Evolutionary conservation across 2,329 filamentous ascomycete species (phyloP), one percentile per base, ranked within the genome.

Genomic region (Fusarium sp.): DNA sequence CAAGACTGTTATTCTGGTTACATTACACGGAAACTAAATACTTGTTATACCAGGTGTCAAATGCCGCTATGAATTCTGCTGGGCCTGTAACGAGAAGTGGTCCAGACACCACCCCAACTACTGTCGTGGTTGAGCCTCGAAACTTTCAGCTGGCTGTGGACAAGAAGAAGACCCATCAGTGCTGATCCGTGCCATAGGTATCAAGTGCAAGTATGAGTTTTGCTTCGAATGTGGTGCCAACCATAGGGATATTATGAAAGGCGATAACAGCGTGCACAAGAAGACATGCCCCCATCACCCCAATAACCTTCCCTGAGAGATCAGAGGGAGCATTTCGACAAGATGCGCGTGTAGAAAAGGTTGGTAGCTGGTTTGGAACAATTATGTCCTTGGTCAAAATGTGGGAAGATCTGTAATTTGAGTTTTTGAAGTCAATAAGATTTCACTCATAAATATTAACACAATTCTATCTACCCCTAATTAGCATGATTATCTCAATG

Each of bases 211-310:
- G 39, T 62, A 71, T 65, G 66, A 80, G 43, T 81, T 79, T 54
- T 81, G 79, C 68, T 81, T 76, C 60, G 76, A 80, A 33, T 81
- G 80, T 42, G 75, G 79, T n/a, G 79, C 76, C 8, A 72, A 76
- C 28, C 74, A 81, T 47, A 64, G 50, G 29, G 58, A 70, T 31
- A 80, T 81, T 29, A 20, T 81, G 35, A 57, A 62, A 29, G 63
- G 69, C 21, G 79, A 80, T 46, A 80, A 81, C 37, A 76, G 70
- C 26, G 57, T 68, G 8, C 80, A 82, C 62, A 48, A 68, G 46
- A 39, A 55, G 18, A 61, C 48, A 10, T 81, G 79, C 50, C 72
- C 52, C n/a, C 78, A 75, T 18, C 77, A 81, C 33, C 70, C 73
- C 6, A 37, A 59, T 20, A 75, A 75, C 42, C 53, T 73, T 33